phyloP scores from a whole-genome alignment of 2,329 filamentous ascomycete species.

The Plenodomus lindquistii region DNA sequence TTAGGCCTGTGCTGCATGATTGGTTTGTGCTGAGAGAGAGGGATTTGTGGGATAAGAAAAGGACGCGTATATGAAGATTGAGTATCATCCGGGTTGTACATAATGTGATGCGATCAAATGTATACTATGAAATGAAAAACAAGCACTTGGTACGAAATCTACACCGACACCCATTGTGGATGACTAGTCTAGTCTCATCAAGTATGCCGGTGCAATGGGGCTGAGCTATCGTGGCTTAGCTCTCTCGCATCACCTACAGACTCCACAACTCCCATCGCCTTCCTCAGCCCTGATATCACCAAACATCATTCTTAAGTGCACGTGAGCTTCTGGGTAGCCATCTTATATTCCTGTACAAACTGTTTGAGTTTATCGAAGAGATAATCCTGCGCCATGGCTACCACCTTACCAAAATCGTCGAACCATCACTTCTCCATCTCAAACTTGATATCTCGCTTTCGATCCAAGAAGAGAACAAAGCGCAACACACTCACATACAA shows the following conservation, averaged over 20 bases:
- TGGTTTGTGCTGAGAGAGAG: slow-evolving; percentile 62
- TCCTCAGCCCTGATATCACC: not conserved
- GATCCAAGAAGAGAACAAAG: slow-evolving; percentile 16
- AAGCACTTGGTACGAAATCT: not conserved
- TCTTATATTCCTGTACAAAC: not conserved
- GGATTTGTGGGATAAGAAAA: slow-evolving; percentile 35
- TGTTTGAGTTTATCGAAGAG: not conserved
- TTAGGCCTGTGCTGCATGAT: slow-evolving; percentile 72
- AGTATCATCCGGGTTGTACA: not conserved
- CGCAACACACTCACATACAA: not conserved
- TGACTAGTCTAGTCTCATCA: not conserved
- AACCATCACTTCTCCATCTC: slow-evolving; percentile 30
- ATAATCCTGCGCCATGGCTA: slow-evolving; percentile 19
- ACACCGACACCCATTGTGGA: not conserved
- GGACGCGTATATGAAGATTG: slow-evolving; percentile 13
- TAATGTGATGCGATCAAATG: not conserved
- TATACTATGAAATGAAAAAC: too few relatives aligned
- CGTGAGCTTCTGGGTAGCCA: not conserved
- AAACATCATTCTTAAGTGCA: not conserved
- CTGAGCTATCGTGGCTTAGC: slow-evolving; percentile 30
- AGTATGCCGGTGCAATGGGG: slow-evolving; percentile 8
- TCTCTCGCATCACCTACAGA: not conserved
- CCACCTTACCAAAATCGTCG: slow-evolving; percentile 14
- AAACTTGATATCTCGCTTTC: slow-evolving; percentile 33
- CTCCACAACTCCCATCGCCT: not conserved